These are phyloP conservation scores for Dryas integrifolia DNA, from an alignment of 331 rosid genomes.

Conservation along the genomic window DNA sequence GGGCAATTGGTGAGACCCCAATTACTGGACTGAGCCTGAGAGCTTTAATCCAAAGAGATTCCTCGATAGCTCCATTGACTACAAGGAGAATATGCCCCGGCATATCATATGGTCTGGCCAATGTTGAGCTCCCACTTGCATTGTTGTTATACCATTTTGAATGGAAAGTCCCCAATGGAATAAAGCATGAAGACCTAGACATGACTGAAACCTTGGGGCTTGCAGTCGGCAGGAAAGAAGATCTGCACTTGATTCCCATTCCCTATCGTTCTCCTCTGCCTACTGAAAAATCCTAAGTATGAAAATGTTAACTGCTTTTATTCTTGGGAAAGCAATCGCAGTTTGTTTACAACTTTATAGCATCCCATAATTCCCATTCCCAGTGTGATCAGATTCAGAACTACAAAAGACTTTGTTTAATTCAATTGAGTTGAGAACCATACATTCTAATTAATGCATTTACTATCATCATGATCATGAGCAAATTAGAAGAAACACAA, in stretches of 20 bases:
- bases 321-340: not conserved
- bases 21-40: conserved; percentile 43
- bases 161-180: conserved; percentile 39
- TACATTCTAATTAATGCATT: too few relatives aligned
- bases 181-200: conserved; percentile 31
- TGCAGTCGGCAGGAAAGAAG: conserved; percentile 28
- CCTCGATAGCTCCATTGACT: conserved; percentile 29
- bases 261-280: conserved; percentile 7
- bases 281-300: not conserved
- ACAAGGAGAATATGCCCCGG: conserved; percentile 59
- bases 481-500: too few relatives aligned
- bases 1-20: conserved; percentile 60
- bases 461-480: too few relatives aligned
- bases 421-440: too few relatives aligned
- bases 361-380: too few relatives aligned
- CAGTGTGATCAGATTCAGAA: too few relatives aligned
- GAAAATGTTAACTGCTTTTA: not conserved
- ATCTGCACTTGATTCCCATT: conserved; percentile 31
- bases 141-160: conserved; percentile 40
- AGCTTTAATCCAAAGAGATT: conserved; percentile 52
- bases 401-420: too few relatives aligned
- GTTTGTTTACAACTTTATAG: not conserved
- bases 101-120: conserved; percentile 35
- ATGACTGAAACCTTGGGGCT: conserved; percentile 27
- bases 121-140: conserved; percentile 35